These are phyloP conservation scores for Cordyceps militaris DNA, from an alignment of 2,329 filamentous ascomycete species.

Conservation along the genomic window DNA sequence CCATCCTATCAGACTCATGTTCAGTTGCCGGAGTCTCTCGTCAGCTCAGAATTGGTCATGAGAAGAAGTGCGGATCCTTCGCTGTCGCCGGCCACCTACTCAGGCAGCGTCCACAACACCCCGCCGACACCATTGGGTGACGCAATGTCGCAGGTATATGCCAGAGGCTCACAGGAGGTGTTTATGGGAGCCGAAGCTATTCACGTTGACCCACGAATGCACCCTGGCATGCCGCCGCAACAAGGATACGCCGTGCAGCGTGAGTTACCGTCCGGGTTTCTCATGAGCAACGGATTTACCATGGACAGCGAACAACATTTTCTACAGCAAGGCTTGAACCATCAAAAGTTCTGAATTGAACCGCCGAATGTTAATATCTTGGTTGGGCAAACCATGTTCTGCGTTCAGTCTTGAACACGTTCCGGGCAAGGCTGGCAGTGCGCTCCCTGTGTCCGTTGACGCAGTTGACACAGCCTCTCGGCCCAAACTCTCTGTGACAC, in stretches of 20 bases:
- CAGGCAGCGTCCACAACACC: neutral
- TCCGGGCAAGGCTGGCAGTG: neutral
- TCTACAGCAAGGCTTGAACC: neutral
- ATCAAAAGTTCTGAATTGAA: neutral
- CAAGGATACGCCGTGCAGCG: neutral
- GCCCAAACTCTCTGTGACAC: too few species aligned
- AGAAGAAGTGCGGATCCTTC: neutral
- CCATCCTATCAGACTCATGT: neutral
- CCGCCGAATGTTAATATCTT: neutral
- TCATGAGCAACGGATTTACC: neutral
- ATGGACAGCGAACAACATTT: neutral
- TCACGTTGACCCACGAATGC: neutral
- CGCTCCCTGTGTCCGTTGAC: neutral
- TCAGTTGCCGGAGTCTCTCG: neutral
- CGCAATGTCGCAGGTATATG: neutral
- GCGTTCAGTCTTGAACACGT: neutral
- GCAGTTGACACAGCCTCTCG: neutral
- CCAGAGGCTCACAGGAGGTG: neutral
- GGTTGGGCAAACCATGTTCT: neutral
- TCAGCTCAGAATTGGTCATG: neutral
- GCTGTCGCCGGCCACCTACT: neutral
- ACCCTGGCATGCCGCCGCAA: neutral
- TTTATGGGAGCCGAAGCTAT: slow-evolving; percentile 2
- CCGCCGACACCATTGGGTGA: neutral
- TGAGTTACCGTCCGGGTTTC: neutral